Percentiles rank a stretch among this genome's conserved stretches.
phyloP scores from a whole-genome alignment of 2,329 filamentous ascomycete species.

The Pyrenochaeta sp. region DNA sequence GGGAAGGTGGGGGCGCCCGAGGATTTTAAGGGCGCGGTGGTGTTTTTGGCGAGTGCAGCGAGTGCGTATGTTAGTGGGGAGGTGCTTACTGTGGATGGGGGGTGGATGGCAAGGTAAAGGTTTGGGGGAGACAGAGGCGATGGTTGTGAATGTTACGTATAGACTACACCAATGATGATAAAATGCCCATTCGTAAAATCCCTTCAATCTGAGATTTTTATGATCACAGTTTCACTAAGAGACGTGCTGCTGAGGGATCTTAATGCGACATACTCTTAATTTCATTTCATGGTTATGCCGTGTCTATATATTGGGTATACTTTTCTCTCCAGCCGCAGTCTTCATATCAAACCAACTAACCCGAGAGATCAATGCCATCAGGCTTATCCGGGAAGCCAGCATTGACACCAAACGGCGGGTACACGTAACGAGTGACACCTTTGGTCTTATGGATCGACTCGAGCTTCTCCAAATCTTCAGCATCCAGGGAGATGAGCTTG shows the following conservation, averaged over 20 bases:
- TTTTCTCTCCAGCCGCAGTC: conserved; percentile 6
- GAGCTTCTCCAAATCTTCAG: conserved; percentile 66
- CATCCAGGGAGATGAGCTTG: conserved; percentile 71
- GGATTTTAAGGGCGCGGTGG: conserved; percentile 84
- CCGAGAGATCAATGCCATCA: conserved; percentile 46
- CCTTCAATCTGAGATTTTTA: no score
- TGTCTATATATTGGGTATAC: conserved; percentile 17
- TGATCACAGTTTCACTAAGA: no score
- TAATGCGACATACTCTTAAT: not conserved
- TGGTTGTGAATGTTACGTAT: no score
- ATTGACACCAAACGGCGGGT: conserved; percentile 60
- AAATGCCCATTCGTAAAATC: no score
- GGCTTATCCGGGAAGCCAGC: conserved; percentile 60
- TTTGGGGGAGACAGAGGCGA: not conserved
- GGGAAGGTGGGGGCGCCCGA: conserved; percentile 81
- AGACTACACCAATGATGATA: no score
- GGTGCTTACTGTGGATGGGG: conserved; percentile 83
- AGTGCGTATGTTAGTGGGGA: conserved; percentile 85
- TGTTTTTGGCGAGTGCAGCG: conserved; percentile 79
- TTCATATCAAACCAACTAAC: conserved; percentile 30
- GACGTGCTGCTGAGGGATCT: no score
- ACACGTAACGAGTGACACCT: conserved; percentile 58
- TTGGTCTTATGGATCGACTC: conserved; percentile 57
- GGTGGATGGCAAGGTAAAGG: conserved; percentile 84
- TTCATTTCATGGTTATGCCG: not conserved